These are phyloP conservation scores for Kurtzmaniella fragi DNA, from an alignment of 805 yeast genomes.

Conservation along the genomic window DNA sequence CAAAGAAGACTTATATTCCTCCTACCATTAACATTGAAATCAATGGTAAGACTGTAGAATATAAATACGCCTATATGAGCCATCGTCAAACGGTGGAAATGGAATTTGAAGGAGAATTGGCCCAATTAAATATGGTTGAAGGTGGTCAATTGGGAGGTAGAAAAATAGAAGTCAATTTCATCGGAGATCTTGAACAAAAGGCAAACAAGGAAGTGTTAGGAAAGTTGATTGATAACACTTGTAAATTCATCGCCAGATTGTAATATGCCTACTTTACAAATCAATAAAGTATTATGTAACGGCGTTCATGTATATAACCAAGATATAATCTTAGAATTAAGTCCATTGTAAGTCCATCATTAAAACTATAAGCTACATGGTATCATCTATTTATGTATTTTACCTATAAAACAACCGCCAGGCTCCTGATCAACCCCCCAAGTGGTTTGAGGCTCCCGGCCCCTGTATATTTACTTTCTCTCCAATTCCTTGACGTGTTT, in stretches of 20 bases:
- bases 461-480: slow-evolving; percentile 14
- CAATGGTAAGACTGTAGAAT: slow-evolving; percentile 33
- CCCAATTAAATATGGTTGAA: slow-evolving; percentile 45
- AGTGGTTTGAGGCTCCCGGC: slow-evolving; percentile 1
- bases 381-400: slow-evolving; percentile 1
- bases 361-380: no score
- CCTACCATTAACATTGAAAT: slow-evolving; percentile 34
- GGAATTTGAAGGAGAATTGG: slow-evolving; percentile 19
- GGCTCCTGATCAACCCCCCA: neutral
- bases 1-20: slow-evolving; percentile 31
- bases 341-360: no score
- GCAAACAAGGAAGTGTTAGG: slow-evolving; percentile 17
- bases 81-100: slow-evolving; percentile 37
- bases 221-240: slow-evolving; percentile 18
- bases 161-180: slow-evolving; percentile 43
- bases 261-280: no score
- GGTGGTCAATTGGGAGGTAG: slow-evolving; percentile 60
- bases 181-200: slow-evolving; percentile 26
- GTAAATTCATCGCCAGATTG: slow-evolving; percentile 8
- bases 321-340: slow-evolving; percentile 6
- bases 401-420: no score
- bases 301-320: no score
- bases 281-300: neutral
- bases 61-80: slow-evolving; percentile 37
- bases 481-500: slow-evolving; percentile 64